Evolutionary conservation across 1,284 basidiomycete genomes (phyloP), one percentile per base, ranked within the genome.

Genomic region (Leccinum griseonigrum): DNA sequence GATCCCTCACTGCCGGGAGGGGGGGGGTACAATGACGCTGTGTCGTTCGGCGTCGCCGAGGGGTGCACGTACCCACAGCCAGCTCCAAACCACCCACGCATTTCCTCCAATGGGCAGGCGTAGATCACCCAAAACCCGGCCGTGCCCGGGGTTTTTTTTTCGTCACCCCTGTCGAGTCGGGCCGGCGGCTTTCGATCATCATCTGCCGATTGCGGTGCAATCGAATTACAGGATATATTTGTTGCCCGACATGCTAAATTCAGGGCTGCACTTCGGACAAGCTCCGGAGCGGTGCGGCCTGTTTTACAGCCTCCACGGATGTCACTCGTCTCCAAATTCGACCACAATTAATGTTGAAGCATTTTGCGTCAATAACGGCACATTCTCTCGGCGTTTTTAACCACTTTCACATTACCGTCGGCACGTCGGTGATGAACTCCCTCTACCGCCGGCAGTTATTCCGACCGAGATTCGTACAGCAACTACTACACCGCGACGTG

Each of bases 141-240:
- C 68, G 64, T 61, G 48, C 56, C 71, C 71, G 71, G 66, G 38
- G 54, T 40, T 63, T 67, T 67, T 66, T 66, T 67, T 65, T 63
- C 59, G 46, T 58, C 43, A 43, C 60, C 48, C 59, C 68, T 71
- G 65, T 69, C 60, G 59, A 46, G 18, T 71, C 68, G 74, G 68
- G 71, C 72, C 74, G 75, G 71, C 75, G 74, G 75, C 72, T 75
- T 68, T 66, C 53, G 57, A 60, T 74, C 64, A 66, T 67, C 64
- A 66, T 67, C 31, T 68, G 64, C 71, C 74, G 71, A 74, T 58
- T 57, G 59, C 63, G 55, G 52, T 54, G 57, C 52, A 36, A 64
- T 61, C 63, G 60, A 57, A 62, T 18, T 22, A 22, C 22, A 22
- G 22, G 5, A n/a, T 29, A 38, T 63, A 53, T 26, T 38, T 18